phyloP scores from a whole-genome alignment of 1,284 basidiomycete genomes.

The Leccinum solheimii region DNA sequence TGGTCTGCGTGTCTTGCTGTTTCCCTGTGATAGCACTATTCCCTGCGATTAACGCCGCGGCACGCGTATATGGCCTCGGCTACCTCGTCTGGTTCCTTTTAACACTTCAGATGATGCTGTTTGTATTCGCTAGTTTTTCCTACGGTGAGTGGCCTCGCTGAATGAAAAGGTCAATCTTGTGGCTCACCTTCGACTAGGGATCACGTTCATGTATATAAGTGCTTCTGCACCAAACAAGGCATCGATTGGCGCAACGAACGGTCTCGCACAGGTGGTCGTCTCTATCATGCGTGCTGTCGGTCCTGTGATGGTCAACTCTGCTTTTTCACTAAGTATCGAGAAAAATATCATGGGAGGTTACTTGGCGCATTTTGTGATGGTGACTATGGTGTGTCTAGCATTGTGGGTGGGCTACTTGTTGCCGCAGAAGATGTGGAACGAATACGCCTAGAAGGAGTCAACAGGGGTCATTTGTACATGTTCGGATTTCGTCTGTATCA shows the following conservation, averaged over 20 bases:
- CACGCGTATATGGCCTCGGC: conserved; percentile 24
- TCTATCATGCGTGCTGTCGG: conserved; percentile 50
- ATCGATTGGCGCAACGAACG: conserved; percentile 62
- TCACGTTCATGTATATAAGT: conserved; percentile 46
- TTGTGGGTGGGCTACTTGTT: conserved; percentile 29
- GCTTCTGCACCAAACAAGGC: conserved; percentile 45
- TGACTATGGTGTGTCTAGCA: conserved; percentile 24
- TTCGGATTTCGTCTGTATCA: too few species aligned
- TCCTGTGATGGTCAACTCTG: conserved; percentile 47
- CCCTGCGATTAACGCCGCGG: conserved; percentile 40
- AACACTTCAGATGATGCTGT: conserved; percentile 30
- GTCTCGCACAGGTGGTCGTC: conserved; percentile 46
- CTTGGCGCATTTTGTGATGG: conserved; percentile 44
- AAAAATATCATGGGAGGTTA: conserved; percentile 42
- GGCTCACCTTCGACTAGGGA: conserved; percentile 28
- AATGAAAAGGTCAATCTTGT: background rate
- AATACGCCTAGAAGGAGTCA: too few species aligned
- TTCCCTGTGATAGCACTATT: conserved; percentile 40
- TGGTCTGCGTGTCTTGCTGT: conserved; percentile 32
- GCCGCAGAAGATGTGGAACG: conserved; percentile 18
- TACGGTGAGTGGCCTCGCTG: conserved; percentile 34
- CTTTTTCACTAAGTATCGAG: conserved; percentile 40
- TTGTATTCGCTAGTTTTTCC: conserved; percentile 21
- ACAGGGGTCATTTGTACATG: too few species aligned
- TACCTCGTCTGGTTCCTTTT: conserved; percentile 37